A percentile compares a stretch with the other conserved stretches of the same genome.
These are phyloP conservation scores for Oryza meridionalis DNA, from an alignment of 176 grass and related monocot genomes.

Conservation along the genomic window DNA sequence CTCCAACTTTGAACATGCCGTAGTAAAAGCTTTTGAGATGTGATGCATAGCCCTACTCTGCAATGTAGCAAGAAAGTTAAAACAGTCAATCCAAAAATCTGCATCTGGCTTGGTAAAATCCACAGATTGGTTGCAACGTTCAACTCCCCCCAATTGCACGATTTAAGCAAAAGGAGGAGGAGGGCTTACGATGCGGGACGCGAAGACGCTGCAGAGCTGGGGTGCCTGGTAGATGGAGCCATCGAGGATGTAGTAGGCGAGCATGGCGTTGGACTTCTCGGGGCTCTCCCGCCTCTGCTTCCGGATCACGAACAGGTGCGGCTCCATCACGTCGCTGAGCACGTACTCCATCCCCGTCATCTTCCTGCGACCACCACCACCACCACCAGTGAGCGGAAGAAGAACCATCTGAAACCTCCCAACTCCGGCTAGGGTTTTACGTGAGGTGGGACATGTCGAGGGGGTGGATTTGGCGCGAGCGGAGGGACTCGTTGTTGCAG, in stretches of 20 bases:
- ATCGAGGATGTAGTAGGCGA: slow-evolving; percentile 91
- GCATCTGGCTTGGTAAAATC: neutral
- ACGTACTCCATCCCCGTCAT: slow-evolving; percentile 92
- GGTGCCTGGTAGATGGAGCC: slow-evolving; percentile 98
- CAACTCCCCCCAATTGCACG: neutral
- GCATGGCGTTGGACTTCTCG: slow-evolving; percentile 71
- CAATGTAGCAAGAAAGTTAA: slow-evolving; percentile 11
- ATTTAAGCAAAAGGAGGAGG: neutral
- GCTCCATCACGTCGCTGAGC: slow-evolving; percentile 96
- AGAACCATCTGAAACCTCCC: neutral
- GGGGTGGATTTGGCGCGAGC: slow-evolving; percentile 91
- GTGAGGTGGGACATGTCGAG: slow-evolving; percentile 92
- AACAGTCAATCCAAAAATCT: slow-evolving; percentile 1
- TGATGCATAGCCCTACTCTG: slow-evolving; percentile 93
- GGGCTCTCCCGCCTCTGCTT: slow-evolving; percentile 90
- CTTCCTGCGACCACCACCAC: slow-evolving; percentile 53
- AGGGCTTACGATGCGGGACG: slow-evolving; percentile 78
- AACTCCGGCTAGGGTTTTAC: slow-evolving; percentile 40
- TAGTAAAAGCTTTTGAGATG: slow-evolving; percentile 88
- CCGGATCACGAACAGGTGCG: slow-evolving; percentile 89
- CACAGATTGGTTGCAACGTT: slow-evolving; percentile 3
- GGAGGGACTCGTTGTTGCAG: slow-evolving; percentile 94
- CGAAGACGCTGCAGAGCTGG: slow-evolving; percentile 93
- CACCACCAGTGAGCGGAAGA: neutral
- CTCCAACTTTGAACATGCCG: slow-evolving; percentile 78